Evolutionary conservation across 1,284 basidiomycete species (phyloP).

Genomic region (Microbotryomycetes sp.): DNA sequence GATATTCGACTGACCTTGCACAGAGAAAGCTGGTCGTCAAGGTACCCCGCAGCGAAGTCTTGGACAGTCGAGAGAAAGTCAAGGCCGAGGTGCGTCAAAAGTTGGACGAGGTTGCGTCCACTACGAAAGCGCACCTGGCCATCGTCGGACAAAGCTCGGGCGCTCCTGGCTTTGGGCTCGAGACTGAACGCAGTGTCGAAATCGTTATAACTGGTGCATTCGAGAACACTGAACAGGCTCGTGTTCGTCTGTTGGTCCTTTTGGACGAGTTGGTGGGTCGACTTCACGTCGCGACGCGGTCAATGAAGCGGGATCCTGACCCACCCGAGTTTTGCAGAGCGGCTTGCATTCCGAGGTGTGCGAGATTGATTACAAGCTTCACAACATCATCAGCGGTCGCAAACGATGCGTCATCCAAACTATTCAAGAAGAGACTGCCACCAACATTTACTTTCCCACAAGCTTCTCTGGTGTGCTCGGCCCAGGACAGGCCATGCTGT

Average conservation of each 20-base stretch:
- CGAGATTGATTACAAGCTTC: slow-evolving; percentile 93
- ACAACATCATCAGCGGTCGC: slow-evolving; percentile 82
- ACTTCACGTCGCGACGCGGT: background rate
- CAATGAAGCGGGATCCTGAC: background rate
- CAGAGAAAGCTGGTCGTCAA: slow-evolving; percentile 79
- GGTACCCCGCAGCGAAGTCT: slow-evolving; percentile 83
- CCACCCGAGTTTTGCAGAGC: slow-evolving; percentile 49
- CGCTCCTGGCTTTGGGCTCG: slow-evolving; percentile 57
- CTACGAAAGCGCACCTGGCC: slow-evolving; percentile 79
- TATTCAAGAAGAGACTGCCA: slow-evolving; percentile 95
- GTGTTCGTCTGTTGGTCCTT: slow-evolving; percentile 84
- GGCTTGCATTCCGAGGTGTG: slow-evolving; percentile 82
- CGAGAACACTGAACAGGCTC: slow-evolving; percentile 84
- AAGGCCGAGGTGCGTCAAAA: slow-evolving; percentile 79
- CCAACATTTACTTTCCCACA: slow-evolving; percentile 92
- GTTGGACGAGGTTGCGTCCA: slow-evolving; percentile 84
- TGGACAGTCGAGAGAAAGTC: slow-evolving; percentile 77
- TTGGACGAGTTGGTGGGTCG: slow-evolving; percentile 79
- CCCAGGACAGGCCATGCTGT: slow-evolving; percentile 24
- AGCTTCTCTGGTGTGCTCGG: slow-evolving; percentile 80
- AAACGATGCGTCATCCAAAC: slow-evolving; percentile 82
- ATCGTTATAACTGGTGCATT: slow-evolving; percentile 77
- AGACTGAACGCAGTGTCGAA: slow-evolving; percentile 88
- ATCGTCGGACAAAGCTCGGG: slow-evolving; percentile 50
- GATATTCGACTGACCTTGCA: slow-evolving; percentile 23